Evolutionary conservation across 306 rosid species (phyloP), one percentile per base, ranked within the genome.

Genomic region (Cyamopsis tetragonoloba): DNA sequence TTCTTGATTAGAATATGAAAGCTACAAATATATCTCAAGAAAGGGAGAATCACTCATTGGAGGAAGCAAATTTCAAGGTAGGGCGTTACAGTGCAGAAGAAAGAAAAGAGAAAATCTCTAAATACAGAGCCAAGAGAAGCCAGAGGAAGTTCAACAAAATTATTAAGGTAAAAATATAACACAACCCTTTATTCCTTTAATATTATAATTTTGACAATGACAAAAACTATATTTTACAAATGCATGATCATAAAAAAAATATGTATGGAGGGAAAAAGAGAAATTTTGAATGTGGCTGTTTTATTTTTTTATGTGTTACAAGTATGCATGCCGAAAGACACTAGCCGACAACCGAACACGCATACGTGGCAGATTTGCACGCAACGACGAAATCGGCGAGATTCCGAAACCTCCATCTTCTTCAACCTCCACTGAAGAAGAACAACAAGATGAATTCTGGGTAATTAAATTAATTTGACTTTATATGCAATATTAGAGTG

Each of bases 261-360:
- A 37, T 15, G 32, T 11, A 30, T 22, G 8, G 14, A 23, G 7
- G 17, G 7, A 11, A 11, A 26, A 14, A 7, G 23, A 43, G 14
- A 20, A 53, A 9, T 14, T 43, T 30, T 75, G 64, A 74, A 23
- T 18, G 42, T 7, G 55, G 44, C 31, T 65, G 59, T 35, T 71
- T 67, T 35, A 28, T 57, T 77, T 60, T 70, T 53, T 66, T 26
- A 0, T 46, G 37, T 76, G 67, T 44, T 49, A 63, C 50, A 78
- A 90, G 97, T 91, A 91, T 81, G 97, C 95, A 75, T 91, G 97
- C 58, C 87, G 97, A 63, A 91, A 91, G 70, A 88, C 95, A 49
- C 85, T 91, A 48, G 97, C 97, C 50, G 97, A 91, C 90, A 91
- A 77, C 48, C 77, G 97, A 55, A 89, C 83, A 13, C 87, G 97